Conservation (phyloP, 495 filamentous ascomycete species). For the Hapsidospora chrysogenum region DNA sequence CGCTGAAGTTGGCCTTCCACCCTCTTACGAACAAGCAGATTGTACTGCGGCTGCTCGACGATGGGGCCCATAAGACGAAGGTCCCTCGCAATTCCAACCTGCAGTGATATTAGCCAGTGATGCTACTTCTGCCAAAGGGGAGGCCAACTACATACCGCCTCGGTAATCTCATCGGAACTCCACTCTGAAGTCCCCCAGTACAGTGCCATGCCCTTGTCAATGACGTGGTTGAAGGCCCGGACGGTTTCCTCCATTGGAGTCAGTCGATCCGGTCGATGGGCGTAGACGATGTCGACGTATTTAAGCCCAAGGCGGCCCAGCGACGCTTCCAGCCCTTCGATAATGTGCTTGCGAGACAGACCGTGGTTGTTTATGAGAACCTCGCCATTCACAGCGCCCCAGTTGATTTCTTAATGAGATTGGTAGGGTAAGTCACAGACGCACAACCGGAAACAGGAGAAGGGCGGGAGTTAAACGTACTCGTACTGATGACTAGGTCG, state of each 20-base stretch:
- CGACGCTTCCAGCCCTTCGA: constrained; percentile 46
- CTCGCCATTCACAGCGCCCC: constrained; percentile 41
- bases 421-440: background rate
- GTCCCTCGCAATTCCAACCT: constrained; percentile 34
- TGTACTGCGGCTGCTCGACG: constrained; percentile 42
- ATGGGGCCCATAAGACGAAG: constrained; percentile 39
- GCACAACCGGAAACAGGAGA: too few relatives aligned
- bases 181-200: constrained; percentile 53
- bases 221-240: constrained; percentile 57
- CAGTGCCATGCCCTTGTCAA: constrained; percentile 47
- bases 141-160: too few relatives aligned
- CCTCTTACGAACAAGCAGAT: constrained; percentile 34
- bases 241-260: constrained; percentile 68
- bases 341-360: constrained; percentile 54
- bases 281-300: constrained; percentile 58
- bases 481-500: constrained; percentile 57
- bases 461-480: too few relatives aligned
- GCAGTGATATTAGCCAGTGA: too few relatives aligned
- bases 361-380: constrained; percentile 35
- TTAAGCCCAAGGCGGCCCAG: constrained; percentile 47
- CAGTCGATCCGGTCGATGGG: constrained; percentile 54
- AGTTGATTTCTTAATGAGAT: constrained; percentile 43
- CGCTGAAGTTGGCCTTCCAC: constrained; percentile 48
- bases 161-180: constrained; percentile 36
- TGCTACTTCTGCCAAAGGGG: too few relatives aligned